Evolutionary conservation across 2,329 filamentous ascomycete genomes (phyloP), one percentile per base, ranked within the genome.

Genomic region (Boeremia lycopersici): DNA sequence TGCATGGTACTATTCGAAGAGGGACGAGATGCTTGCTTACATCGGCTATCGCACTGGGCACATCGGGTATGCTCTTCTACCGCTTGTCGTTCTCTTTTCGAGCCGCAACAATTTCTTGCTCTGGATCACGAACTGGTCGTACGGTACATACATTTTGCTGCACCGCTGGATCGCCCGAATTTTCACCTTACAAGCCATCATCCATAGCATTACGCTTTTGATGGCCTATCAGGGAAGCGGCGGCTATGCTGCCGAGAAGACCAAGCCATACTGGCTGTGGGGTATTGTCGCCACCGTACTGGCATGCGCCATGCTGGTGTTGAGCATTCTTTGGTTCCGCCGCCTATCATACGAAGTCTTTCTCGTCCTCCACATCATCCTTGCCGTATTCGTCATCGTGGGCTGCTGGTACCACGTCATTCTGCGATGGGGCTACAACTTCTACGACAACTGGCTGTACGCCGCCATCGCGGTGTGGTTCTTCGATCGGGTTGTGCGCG

Each of bases 401-500:
- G 36, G 36, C 13, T 39, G 36, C 13, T 76, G 65, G 63, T 74
- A 74, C 46, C 75, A 77, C 44, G 57, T 74, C 13, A 79, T 78
- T 15, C 25, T 59, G 13, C 39, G 53, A 26, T 62, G 64, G 58
- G 59, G 61, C 13, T 25, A 39, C 19, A 39, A 39, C 13, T 39
- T 39, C 36, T 80, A 82, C 46, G 79, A 82, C 55, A 62, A 71
- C 5, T 84, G 80, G 80, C 55, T 82, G 0, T 80, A 78, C 44
- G 66, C 74, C 2, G 70, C 73, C 0, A 72, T 72, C 23, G 79
- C 74, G 0, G 68, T 81, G 19, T 82, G 79, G 79, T 64, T 63
- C 4, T 78, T 78, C 46, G 82, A 84, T 57, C 75, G 81, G 0
- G 8, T 80, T 0, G 48, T 76, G 1, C 72, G 82, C 3, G 45